phyloP scores from a whole-genome alignment of 345 rosid genomes.

The Sisymbrium irio region DNA sequence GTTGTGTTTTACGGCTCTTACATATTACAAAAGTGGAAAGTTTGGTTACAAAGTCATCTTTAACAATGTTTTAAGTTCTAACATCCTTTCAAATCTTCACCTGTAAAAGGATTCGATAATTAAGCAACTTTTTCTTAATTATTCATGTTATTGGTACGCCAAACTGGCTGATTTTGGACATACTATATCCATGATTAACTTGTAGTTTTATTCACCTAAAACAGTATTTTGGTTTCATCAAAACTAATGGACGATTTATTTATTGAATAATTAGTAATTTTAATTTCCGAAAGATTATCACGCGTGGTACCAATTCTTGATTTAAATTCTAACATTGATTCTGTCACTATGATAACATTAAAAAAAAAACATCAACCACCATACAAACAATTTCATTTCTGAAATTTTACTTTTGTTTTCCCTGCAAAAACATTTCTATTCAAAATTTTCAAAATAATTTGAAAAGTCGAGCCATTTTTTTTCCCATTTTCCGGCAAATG shows the following conservation, averaged over 20 bases:
- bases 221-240: constrained; percentile 4
- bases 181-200: not conserved
- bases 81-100: not conserved
- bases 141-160: constrained; percentile 9
- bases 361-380: not conserved
- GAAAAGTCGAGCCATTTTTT: not conserved
- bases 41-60: not conserved
- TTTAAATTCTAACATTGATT: constrained; percentile 3
- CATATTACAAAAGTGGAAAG: not conserved
- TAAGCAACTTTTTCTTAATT: too few species aligned
- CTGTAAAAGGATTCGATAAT: too few species aligned
- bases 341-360: not conserved
- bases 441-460: not conserved
- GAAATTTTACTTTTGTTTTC: not conserved
- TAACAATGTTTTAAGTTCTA: not conserved
- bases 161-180: constrained; percentile 21
- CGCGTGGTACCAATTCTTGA: constrained; percentile 3
- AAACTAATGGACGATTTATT: not conserved
- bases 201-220: not conserved
- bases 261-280: not conserved
- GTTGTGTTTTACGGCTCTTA: not conserved
- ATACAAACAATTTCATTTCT: not conserved
- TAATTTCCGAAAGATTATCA: constrained; percentile 26
- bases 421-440: not conserved
- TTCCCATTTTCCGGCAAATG: not conserved